Evolutionary conservation across 2,329 filamentous ascomycete genomes (phyloP).

Genomic region (Calonectria pauciramosa): DNA sequence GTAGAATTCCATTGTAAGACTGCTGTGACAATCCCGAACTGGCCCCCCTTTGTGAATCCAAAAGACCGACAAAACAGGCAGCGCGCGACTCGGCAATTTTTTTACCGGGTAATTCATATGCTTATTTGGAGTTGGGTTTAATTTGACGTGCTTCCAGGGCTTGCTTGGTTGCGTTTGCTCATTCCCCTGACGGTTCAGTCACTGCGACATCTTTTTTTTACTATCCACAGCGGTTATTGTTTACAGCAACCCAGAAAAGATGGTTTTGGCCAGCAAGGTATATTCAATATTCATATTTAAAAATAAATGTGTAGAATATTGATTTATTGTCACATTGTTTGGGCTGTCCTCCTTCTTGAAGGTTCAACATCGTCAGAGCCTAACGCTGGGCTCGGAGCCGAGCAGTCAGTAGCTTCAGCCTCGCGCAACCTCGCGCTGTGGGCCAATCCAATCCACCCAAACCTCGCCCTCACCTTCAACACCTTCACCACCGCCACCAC

Average conservation of each 20-base stretch:
- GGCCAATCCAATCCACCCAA: slow-evolving; percentile 20
- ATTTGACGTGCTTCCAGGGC: background rate
- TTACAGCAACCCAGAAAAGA: background rate
- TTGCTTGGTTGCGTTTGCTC: background rate
- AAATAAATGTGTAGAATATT: background rate
- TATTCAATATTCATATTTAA: background rate
- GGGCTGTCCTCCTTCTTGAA: background rate
- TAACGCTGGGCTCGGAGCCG: background rate
- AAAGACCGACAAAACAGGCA: background rate
- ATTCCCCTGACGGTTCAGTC: background rate
- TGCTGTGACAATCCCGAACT: background rate
- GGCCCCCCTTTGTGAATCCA: background rate
- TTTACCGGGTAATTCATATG: background rate
- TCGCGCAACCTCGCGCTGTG: slow-evolving; percentile 16
- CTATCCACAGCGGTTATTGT: background rate
- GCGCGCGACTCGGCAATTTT: background rate
- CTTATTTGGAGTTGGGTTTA: background rate
- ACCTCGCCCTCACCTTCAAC: background rate
- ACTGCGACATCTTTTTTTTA: background rate
- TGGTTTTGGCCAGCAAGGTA: background rate
- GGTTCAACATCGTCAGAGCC: background rate
- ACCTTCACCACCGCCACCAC: background rate
- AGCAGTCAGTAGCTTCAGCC: slow-evolving; percentile 10
- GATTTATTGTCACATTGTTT: background rate
- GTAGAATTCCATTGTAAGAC: background rate